Evolutionary conservation across 306 rosid genomes (phyloP).

Genomic region (Astragalus membranaceus): DNA sequence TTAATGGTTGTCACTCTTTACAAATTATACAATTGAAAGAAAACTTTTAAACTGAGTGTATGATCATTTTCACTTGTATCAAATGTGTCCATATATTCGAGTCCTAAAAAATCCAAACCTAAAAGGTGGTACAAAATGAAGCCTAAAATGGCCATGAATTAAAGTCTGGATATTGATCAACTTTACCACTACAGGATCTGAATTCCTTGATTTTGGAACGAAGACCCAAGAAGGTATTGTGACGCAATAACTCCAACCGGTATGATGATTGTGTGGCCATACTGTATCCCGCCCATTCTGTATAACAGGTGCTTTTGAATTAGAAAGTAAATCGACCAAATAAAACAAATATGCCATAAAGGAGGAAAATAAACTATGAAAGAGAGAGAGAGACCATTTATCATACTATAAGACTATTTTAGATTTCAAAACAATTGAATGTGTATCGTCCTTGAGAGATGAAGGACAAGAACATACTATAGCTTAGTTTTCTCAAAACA

Average conservation of each 20-base stretch:
- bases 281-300: slow-evolving; percentile 79
- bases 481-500: neutral
- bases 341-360: neutral
- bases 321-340: neutral
- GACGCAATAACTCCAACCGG: slow-evolving; percentile 89
- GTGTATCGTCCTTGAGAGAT: neutral
- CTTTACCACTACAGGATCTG: slow-evolving; percentile 86
- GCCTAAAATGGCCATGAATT: slow-evolving; percentile 30
- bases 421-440: slow-evolving; percentile 8
- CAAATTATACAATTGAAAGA: neutral
- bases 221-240: slow-evolving; percentile 74
- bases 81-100: neutral
- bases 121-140: slow-evolving; percentile 31
- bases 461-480: neutral
- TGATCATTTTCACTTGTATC: slow-evolving; percentile 4
- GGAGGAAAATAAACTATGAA: neutral
- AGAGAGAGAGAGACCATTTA: neutral
- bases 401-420: neutral
- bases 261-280: slow-evolving; percentile 81
- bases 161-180: slow-evolving; percentile 33
- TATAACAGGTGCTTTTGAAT: slow-evolving; percentile 23
- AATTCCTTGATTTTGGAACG: slow-evolving; percentile 72
- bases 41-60: neutral
- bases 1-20: neutral
- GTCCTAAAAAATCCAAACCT: slow-evolving; percentile 12